Evolutionary conservation across 2,329 filamentous ascomycete species (phyloP).

Genomic region (Microdochium bolleyi): DNA sequence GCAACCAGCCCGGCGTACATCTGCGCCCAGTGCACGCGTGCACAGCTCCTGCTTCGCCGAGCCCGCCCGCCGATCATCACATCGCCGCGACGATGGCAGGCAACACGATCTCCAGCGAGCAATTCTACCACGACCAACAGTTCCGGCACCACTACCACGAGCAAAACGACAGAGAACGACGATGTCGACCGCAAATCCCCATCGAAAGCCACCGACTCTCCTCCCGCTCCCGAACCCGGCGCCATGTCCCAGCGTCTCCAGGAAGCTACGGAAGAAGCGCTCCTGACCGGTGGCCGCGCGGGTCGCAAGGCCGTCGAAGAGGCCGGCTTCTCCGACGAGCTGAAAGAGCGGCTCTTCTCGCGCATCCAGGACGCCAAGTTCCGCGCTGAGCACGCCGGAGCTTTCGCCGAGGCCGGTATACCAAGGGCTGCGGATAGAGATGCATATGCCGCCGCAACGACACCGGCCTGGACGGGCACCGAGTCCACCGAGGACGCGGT

Average conservation of each 20-base stretch:
- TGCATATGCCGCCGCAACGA: conserved; percentile 59
- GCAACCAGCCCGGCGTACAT: background rate
- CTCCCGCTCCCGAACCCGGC: conserved; percentile 21
- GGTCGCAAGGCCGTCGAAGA: conserved; percentile 53
- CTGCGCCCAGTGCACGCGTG: background rate
- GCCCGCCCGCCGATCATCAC: background rate
- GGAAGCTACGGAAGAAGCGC: conserved; percentile 55
- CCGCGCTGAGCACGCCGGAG: conserved; percentile 36
- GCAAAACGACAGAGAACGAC: background rate
- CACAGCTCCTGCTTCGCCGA: background rate
- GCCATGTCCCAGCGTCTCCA: conserved; percentile 49
- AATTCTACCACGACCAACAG: background rate
- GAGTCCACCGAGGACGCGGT: conserved; percentile 70
- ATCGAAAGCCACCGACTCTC: background rate
- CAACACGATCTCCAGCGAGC: background rate
- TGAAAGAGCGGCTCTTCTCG: conserved; percentile 49
- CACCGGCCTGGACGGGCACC: conserved; percentile 68
- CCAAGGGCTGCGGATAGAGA: conserved; percentile 56
- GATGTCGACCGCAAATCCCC: background rate
- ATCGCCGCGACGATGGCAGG: background rate
- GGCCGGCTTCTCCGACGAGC: conserved; percentile 55
- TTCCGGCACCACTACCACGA: background rate
- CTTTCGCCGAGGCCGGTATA: conserved; percentile 40
- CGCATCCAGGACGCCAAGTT: conserved; percentile 50
- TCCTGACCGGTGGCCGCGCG: conserved; percentile 49